Evolutionary conservation across 2,329 filamentous ascomycete species (phyloP), one percentile per base, ranked within the genome.

Genomic region (Aspergillus sp.): DNA sequence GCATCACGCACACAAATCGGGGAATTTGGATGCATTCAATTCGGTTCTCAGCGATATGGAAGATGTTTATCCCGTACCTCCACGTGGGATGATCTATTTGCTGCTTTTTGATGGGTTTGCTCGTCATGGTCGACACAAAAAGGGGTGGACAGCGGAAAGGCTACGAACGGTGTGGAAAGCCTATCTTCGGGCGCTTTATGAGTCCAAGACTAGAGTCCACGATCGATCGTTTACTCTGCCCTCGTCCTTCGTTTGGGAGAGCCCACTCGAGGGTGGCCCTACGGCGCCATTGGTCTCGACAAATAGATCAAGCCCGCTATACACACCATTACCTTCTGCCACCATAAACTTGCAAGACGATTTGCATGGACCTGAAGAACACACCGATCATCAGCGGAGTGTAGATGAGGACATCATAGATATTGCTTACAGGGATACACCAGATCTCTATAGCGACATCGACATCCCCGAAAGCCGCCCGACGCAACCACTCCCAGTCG

Each of bases 101-200:
- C 82, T 89, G 7, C 79, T 98, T 3, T 90, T 98, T 76, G 88
- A 91, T 66, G 92, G 90, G 0, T 99, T 98, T 69, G 81, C 83
- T 33, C 73, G 78, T 2, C 88, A 96, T 68, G 93, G 93, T 11
- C 87, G 82, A 17, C 76, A 79, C 23, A 79, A 87, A 62, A 87
- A 87, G 0, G 81, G 85, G 12, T 99, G 95, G 93, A 91, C 85
- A 27, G 77, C 80, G 31, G 75, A 82, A 62, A 83, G 86, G n/a
- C 82, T 98, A 3, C 82, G 88, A 44, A 81, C 79, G 43, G 84
- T 91, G 11, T 89, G 90, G 81, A 72, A 79, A 8, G 84, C 88
- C 1, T 86, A 92, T 62, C 76, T 89, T 27, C 69, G 70, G 49
- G 74, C 72, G 25, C 64, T 79, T 21, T 67, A 72, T 45, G 69